These are phyloP conservation scores for Alternaria alternata DNA, from an alignment of 2,329 filamentous ascomycete genomes.

Conservation along the genomic window DNA sequence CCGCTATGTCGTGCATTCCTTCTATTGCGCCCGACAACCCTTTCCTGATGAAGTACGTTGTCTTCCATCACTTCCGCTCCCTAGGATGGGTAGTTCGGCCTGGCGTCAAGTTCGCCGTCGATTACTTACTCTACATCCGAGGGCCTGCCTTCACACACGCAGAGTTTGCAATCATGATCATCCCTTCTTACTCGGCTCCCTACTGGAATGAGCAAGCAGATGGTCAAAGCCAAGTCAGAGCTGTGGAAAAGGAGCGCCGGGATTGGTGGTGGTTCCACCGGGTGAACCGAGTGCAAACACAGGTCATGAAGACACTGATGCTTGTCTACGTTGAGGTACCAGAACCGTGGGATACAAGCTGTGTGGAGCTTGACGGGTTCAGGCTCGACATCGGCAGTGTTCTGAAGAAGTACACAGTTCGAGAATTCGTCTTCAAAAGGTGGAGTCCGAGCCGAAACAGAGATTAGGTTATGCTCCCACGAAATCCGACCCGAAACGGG, in stretches of 20 bases:
- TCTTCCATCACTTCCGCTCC: slow-evolving; percentile 95
- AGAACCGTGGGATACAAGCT: slow-evolving; percentile 62
- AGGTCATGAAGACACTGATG: slow-evolving; percentile 89
- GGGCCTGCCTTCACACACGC: slow-evolving; percentile 95
- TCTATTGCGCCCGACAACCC: slow-evolving; percentile 75
- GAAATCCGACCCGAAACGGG: not conserved
- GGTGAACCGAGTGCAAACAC: slow-evolving; percentile 85
- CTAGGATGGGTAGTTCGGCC: slow-evolving; percentile 93
- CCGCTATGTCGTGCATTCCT: slow-evolving; percentile 17
- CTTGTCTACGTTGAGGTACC: slow-evolving; percentile 93
- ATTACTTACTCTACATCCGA: slow-evolving; percentile 92
- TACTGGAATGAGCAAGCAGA: slow-evolving; percentile 71
- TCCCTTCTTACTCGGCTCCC: slow-evolving; percentile 80
- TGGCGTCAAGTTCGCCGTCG: slow-evolving; percentile 93
- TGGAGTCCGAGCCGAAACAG: slow-evolving; percentile 85
- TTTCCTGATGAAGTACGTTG: slow-evolving; percentile 86
- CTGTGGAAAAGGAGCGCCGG: slow-evolving; percentile 54
- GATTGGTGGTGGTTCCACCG: slow-evolving; percentile 88
- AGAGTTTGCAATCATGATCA: slow-evolving; percentile 85
- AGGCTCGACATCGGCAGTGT: slow-evolving; percentile 66
- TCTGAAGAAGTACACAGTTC: slow-evolving; percentile 75
- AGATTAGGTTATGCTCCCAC: slow-evolving; percentile 52
- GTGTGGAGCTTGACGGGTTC: slow-evolving; percentile 47
- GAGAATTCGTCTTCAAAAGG: slow-evolving; percentile 81
- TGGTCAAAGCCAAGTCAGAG: not conserved